Base-by-base conservation (phyloP, 257 asterid species). In the Solanum etuberosum region DNA sequence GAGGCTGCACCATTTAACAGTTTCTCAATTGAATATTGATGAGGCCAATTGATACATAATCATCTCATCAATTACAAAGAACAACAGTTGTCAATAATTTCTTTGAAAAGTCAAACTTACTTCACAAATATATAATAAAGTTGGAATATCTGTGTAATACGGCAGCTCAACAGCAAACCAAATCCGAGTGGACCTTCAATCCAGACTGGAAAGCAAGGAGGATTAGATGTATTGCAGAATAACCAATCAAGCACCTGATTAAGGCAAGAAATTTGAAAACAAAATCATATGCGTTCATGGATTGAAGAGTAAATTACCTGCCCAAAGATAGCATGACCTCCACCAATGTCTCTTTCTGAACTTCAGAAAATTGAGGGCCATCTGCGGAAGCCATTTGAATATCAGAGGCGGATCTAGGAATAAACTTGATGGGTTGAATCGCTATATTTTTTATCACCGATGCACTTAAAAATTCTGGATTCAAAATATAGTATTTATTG, bases 181-280 rank as follows among this genome's bases (percentile, higher is more conserved):
- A 95, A 95, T 88, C 98, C 98, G 63, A 94, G 91, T 43, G 98
- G 95, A 90, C 98, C 98, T 91, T 95, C 98, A 32, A 94, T 87
- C 98, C 98, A 95, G 89, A 93, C 98, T 95, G 96, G 84, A 89
- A 89, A 91, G 32, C 70, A 57, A 85, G 46, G 65, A 70, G 42
- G 82, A 73, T 57, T 63, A 85, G 77, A 31, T 70, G 29, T 23
- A 29, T 48, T 46, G 70, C 72, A 21, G 25, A 71, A 38, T 20
- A 68, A 70, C 86, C 86, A 90, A 88, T 88, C 15, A 70, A 68
- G 70, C 57, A 92, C 83, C 68, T 89, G 90, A 83, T 67, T 63
- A 86, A 73, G 85, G 81, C 87, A 63, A 89, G 51, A 73, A 70
- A 59, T 27, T 6, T 9, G 54, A 85, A 42, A 70, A 32, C 65